A percentile compares a stretch with the other conserved stretches of the same genome.
These are phyloP conservation scores for Phaffia australis DNA, from an alignment of 768 basidiomycete species.

Conservation along the genomic window DNA sequence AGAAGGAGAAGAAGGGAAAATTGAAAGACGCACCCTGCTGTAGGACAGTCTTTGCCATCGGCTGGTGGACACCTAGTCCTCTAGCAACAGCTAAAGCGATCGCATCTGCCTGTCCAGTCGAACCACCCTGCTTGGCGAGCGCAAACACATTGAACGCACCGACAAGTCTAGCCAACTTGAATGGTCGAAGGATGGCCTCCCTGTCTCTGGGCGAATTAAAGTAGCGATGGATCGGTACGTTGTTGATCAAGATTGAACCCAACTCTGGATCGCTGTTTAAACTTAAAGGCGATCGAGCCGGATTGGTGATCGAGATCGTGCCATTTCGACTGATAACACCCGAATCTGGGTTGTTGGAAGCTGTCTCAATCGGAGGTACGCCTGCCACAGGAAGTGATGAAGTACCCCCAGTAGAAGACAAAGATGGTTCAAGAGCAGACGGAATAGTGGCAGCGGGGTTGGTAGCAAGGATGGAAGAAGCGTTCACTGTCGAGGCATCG, in stretches of 20 bases:
- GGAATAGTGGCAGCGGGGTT: not conserved
- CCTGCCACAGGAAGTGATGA: not conserved
- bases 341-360: not conserved
- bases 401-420: not conserved
- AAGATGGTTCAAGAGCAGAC: not conserved
- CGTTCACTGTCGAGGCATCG: too few species aligned
- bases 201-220: slow-evolving; percentile 67
- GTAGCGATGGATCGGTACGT: slow-evolving; percentile 63
- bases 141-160: slow-evolving; percentile 70
- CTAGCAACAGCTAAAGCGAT: slow-evolving; percentile 46
- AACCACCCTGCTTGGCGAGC: slow-evolving; percentile 73
- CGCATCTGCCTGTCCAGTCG: slow-evolving; percentile 86
- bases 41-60: slow-evolving; percentile 54
- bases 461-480: not conserved
- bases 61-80: slow-evolving; percentile 49
- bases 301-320: slow-evolving; percentile 2
- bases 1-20: slow-evolving; percentile 17
- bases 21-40: slow-evolving; percentile 51
- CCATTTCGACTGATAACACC: slow-evolving; percentile 5
- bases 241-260: slow-evolving; percentile 63
- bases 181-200: slow-evolving; percentile 67
- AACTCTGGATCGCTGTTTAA: slow-evolving; percentile 11
- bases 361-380: slow-evolving; percentile 8
- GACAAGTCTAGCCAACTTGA: slow-evolving; percentile 69
- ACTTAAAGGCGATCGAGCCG: not conserved